phyloP scores from a whole-genome alignment of 441 rosid species.

The Pelargonium australe region DNA sequence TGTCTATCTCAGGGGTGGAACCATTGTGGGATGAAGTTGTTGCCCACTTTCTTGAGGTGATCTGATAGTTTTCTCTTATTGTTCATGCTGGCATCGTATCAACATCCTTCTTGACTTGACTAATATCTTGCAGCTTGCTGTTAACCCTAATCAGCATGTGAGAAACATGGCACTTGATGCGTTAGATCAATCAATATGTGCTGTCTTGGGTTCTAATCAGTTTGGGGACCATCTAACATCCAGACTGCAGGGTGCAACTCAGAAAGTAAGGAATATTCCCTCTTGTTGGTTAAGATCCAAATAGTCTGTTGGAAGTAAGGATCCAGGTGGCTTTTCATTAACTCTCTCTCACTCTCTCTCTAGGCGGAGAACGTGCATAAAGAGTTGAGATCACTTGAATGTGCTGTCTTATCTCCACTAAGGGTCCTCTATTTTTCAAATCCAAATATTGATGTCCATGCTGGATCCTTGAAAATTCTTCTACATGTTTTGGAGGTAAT shows the following conservation, averaged over 20 bases:
- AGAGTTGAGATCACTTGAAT: slow-evolving; percentile 65
- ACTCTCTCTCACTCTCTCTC: slow-evolving; percentile 28
- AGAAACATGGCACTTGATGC: slow-evolving; percentile 93
- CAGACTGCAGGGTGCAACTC: slow-evolving; percentile 32
- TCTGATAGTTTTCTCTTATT: slow-evolving; percentile 16
- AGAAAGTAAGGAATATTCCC: slow-evolving; percentile 49
- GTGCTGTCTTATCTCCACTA: slow-evolving; percentile 83
- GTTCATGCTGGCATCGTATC: slow-evolving; percentile 20
- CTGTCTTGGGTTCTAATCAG: slow-evolving; percentile 85
- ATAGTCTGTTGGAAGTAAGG: slow-evolving; percentile 17
- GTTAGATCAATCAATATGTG: slow-evolving; percentile 83
- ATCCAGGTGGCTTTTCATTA: slow-evolving; percentile 20
- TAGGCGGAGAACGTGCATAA: slow-evolving; percentile 45
- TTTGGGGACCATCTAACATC: slow-evolving; percentile 50
- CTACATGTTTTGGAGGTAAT: slow-evolving; percentile 91
- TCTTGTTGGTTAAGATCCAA: slow-evolving; percentile 15
- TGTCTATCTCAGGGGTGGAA: slow-evolving; percentile 61
- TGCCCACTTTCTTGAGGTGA: slow-evolving; percentile 91
- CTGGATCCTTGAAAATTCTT: slow-evolving; percentile 92
- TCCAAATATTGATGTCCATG: slow-evolving; percentile 73
- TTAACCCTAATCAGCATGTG: slow-evolving; percentile 69
- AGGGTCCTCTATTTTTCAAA: slow-evolving; percentile 76
- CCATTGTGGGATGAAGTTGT: slow-evolving; percentile 94
- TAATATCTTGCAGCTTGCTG: slow-evolving; percentile 75
- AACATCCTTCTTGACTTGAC: slow-evolving; percentile 29